A percentile compares a stretch with the other conserved stretches of the same genome.
phyloP scores from a whole-genome alignment of 306 rosid species.

The Begonia peltatifolia region DNA sequence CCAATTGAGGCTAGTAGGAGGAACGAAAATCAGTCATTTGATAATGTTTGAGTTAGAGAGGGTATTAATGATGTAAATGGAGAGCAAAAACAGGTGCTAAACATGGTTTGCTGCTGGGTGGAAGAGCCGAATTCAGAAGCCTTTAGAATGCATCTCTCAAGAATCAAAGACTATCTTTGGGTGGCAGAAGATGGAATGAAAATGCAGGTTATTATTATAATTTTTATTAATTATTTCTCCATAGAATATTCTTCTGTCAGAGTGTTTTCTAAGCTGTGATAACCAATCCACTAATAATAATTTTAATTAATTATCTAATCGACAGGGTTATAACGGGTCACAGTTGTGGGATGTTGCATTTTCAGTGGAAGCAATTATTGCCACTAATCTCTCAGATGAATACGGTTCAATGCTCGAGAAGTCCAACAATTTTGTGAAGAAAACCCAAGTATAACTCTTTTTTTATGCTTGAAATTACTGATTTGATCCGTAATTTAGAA shows the following conservation, averaged over 20 bases:
- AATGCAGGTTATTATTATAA: slow-evolving; percentile 43
- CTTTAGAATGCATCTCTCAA: slow-evolving; percentile 46
- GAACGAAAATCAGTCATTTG: too few species aligned
- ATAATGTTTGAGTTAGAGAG: too few species aligned
- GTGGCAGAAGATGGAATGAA: slow-evolving; percentile 87
- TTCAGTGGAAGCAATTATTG: slow-evolving; percentile 55
- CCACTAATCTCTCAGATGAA: slow-evolving; percentile 37
- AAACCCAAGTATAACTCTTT: slow-evolving; percentile 32
- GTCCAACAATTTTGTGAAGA: slow-evolving; percentile 38
- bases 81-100: slow-evolving; percentile 28
- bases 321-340: slow-evolving; percentile 63
- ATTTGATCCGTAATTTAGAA: background rate
- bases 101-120: slow-evolving; percentile 78
- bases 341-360: slow-evolving; percentile 58
- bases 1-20: too few species aligned
- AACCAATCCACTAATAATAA: too few species aligned
- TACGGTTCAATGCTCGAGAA: slow-evolving; percentile 38
- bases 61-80: background rate
- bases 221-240: background rate
- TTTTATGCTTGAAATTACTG: background rate
- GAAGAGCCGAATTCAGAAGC: slow-evolving; percentile 59
- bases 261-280: too few species aligned
- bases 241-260: background rate
- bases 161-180: slow-evolving; percentile 78
- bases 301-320: background rate